A percentile compares a stretch with the other conserved stretches of the same genome.
These are phyloP conservation scores for Coemansia sp. DNA, from an alignment of 192 early-diverging fungal species.

Conservation along the genomic window DNA sequence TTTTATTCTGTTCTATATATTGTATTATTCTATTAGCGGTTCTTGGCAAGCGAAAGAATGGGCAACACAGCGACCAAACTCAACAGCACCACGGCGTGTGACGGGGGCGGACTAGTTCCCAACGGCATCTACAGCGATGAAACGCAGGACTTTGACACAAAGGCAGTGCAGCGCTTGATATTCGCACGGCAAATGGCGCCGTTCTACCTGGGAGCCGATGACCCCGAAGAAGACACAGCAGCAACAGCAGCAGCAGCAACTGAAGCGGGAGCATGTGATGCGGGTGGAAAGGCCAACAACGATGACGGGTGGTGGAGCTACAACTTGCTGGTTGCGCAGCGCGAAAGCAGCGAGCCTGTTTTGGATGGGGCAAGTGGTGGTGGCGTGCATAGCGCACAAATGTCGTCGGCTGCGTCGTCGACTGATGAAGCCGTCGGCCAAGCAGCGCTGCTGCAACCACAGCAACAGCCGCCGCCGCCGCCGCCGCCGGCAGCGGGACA, in stretches of 20 bases:
- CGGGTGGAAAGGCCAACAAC: background rate
- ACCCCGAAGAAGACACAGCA: conserved; percentile 47
- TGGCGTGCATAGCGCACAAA: conserved; percentile 12
- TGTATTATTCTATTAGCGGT: too few species aligned
- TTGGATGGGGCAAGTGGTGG: background rate
- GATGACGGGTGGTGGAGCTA: conserved; percentile 58
- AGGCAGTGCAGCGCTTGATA: conserved; percentile 74
- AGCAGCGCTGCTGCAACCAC: background rate
- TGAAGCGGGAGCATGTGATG: background rate
- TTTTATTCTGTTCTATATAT: too few species aligned
- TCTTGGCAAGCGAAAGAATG: conserved; percentile 15
- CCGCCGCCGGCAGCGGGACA: conserved; percentile 7
- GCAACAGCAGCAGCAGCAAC: background rate
- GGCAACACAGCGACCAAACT: conserved; percentile 51
- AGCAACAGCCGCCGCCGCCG: too few species aligned
- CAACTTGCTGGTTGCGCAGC: conserved; percentile 51
- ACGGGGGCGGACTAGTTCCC: conserved; percentile 65
- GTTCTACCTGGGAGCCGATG: conserved; percentile 82
- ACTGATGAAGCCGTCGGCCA: background rate
- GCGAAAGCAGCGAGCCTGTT: conserved; percentile 14
- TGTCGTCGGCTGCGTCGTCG: conserved; percentile 24
- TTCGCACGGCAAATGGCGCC: conserved; percentile 73
- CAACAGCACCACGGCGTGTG: conserved; percentile 51
- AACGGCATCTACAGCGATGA: conserved; percentile 67
- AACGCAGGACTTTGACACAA: conserved; percentile 76